Conservation (phyloP, 2,329 filamentous ascomycete genomes). For the Cucurbitaria berberidis region DNA sequence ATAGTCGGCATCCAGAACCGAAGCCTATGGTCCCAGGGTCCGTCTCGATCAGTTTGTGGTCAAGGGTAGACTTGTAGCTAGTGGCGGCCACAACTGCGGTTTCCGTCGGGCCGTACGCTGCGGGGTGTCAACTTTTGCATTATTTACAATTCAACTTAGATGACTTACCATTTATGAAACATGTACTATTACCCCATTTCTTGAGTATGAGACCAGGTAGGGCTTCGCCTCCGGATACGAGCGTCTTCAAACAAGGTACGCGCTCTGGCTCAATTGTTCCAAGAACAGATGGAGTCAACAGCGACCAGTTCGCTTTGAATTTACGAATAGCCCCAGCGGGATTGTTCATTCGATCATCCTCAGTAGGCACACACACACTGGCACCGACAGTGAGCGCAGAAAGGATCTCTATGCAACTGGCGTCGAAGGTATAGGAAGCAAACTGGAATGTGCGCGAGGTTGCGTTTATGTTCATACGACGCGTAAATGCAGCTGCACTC, state of each 20-base stretch:
- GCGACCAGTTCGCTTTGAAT: slow-evolving; percentile 35
- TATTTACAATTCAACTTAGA: slow-evolving; percentile 8
- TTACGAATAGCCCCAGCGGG: slow-evolving; percentile 52
- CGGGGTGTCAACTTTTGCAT: slow-evolving; percentile 1
- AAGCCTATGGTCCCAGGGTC: slow-evolving; percentile 40
- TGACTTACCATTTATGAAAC: slow-evolving; percentile 55
- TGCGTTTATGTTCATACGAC: slow-evolving; percentile 52
- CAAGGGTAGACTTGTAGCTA: slow-evolving; percentile 30
- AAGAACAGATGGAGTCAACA: slow-evolving; percentile 42
- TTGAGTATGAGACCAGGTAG: slow-evolving; percentile 50
- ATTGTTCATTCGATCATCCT: slow-evolving; percentile 61
- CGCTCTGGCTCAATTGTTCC: slow-evolving; percentile 51
- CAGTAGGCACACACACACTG: slow-evolving; percentile 61
- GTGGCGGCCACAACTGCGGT: slow-evolving; percentile 36
- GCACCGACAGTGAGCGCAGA: slow-evolving; percentile 59
- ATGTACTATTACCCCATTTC: slow-evolving; percentile 52
- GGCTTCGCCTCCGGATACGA: slow-evolving; percentile 54
- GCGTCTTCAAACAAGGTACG: slow-evolving; percentile 50
- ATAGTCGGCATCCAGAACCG: slow-evolving; percentile 40
- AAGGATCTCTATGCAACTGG: slow-evolving; percentile 61
- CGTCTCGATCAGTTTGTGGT: slow-evolving; percentile 33
- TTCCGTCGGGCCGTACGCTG: slow-evolving; percentile 44
- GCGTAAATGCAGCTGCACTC: slow-evolving; percentile 37
- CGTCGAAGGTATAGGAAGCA: slow-evolving; percentile 61
- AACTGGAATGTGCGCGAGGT: slow-evolving; percentile 63